phyloP scores from a whole-genome alignment of 2,329 filamentous ascomycete species.

The Gliomastix tumulicola region DNA sequence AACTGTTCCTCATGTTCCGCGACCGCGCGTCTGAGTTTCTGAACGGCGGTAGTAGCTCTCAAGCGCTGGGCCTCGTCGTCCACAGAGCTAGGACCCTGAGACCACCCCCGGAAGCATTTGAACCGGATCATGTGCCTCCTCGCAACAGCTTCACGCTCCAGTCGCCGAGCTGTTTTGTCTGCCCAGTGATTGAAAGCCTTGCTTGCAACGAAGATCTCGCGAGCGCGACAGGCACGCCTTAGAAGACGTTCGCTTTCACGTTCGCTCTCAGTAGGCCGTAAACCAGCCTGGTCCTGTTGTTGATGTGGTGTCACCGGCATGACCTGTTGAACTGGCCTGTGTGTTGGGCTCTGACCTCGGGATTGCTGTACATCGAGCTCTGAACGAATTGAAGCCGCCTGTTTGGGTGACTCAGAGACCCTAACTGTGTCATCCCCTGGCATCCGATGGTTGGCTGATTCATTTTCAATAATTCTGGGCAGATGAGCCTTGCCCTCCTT shows the following conservation, averaged over 20 bases:
- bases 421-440: no score
- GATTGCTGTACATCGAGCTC: no score
- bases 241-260: slow-evolving; percentile 16
- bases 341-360: no score
- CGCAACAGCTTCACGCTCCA: slow-evolving; percentile 59
- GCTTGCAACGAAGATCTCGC: slow-evolving; percentile 53
- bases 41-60: slow-evolving; percentile 17
- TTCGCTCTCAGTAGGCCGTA: slow-evolving; percentile 7
- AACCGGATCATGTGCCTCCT: slow-evolving; percentile 63
- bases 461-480: no score
- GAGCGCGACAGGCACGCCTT: slow-evolving; percentile 52
- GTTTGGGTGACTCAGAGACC: no score
- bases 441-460: no score
- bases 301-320: no score
- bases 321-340: no score
- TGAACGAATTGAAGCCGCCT: no score
- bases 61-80: slow-evolving; percentile 20
- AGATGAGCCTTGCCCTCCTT: no score
- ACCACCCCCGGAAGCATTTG: slow-evolving; percentile 29
- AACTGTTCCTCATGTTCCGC: slow-evolving; percentile 17
- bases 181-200: slow-evolving; percentile 50
- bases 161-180: slow-evolving; percentile 54
- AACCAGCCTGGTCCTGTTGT: slow-evolving; percentile 19
- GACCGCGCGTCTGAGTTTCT: slow-evolving; percentile 23
- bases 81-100: slow-evolving; percentile 19